Conservation (phyloP, 78 protist genomes). For the Dictyostelium intermedium region DNA sequence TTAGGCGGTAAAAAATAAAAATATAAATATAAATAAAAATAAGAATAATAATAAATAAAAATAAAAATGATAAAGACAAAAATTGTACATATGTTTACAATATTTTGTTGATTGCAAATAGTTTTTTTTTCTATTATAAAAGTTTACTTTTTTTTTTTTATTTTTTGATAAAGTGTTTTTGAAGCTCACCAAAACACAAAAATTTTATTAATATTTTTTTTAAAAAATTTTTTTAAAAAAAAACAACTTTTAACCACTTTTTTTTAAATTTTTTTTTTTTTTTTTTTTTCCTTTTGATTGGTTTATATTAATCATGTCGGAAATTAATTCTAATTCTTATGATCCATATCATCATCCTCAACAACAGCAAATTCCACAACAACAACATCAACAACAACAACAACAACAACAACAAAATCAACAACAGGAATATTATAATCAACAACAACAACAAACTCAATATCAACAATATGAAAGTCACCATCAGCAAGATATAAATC, state of each 20-base stretch:
- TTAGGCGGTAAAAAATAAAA: slow-evolving; percentile 11
- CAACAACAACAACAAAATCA: background rate
- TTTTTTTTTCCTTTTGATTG: background rate
- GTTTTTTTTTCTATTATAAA: no score
- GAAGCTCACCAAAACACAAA: no score
- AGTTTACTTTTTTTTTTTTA: no score
- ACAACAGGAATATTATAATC: background rate
- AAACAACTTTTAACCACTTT: background rate
- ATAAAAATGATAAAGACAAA: background rate
- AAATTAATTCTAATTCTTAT: background rate
- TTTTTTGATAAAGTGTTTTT: no score
- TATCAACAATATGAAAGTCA: background rate
- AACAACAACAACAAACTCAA: background rate
- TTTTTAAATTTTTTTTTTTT: background rate
- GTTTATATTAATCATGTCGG: background rate
- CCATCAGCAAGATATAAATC: background rate
- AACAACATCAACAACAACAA: background rate
- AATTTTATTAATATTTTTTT: background rate
- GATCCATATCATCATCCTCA: slow-evolving; percentile 6
- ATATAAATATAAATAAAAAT: background rate
- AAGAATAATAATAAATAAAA: background rate
- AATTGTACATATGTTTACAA: no score
- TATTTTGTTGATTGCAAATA: no score
- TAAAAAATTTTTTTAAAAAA: background rate
- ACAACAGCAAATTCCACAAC: background rate